These are phyloP conservation scores for Acrocalymma vagum DNA, from an alignment of 2,329 filamentous ascomycete genomes.

Conservation along the genomic window DNA sequence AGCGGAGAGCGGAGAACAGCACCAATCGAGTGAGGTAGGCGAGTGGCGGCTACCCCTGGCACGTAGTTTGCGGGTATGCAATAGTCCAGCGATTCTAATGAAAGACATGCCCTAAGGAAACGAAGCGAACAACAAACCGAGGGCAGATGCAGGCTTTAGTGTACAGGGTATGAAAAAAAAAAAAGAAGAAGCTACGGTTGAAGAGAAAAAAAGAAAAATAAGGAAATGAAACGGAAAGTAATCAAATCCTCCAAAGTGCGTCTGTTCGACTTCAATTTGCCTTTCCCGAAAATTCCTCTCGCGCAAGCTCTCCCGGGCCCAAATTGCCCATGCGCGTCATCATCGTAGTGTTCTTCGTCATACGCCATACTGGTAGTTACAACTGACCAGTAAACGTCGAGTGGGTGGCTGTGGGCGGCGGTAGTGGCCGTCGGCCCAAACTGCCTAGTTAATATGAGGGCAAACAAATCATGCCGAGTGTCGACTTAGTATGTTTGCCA, in stretches of 20 bases:
- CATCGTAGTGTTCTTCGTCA: too few relatives aligned
- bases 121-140: conserved; percentile 13
- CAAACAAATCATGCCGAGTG: not conserved
- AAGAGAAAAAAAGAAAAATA: conserved; percentile 7
- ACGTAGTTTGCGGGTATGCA: conserved; percentile 1
- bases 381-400: too few relatives aligned
- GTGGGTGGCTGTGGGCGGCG: not conserved
- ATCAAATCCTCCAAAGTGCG: not conserved
- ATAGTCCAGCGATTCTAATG: conserved; percentile 9
- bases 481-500: conserved; percentile 47
- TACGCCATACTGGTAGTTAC: too few relatives aligned
- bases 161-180: conserved; percentile 36
- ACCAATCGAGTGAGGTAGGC: not conserved
- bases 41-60: not conserved
- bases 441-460: not conserved
- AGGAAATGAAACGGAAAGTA: not conserved
- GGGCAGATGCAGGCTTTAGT: conserved; percentile 29
- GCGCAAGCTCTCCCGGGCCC: too few relatives aligned
- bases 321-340: too few relatives aligned
- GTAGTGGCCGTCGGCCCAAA: not conserved
- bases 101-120: conserved; percentile 5
- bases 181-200: too few relatives aligned
- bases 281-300: too few relatives aligned
- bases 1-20: conserved; percentile 12
- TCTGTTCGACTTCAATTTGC: too few relatives aligned